Percentiles rank a stretch among this genome's conserved stretches.
phyloP scores from a whole-genome alignment of 164 flowering plant genomes.

The Piper betle region DNA sequence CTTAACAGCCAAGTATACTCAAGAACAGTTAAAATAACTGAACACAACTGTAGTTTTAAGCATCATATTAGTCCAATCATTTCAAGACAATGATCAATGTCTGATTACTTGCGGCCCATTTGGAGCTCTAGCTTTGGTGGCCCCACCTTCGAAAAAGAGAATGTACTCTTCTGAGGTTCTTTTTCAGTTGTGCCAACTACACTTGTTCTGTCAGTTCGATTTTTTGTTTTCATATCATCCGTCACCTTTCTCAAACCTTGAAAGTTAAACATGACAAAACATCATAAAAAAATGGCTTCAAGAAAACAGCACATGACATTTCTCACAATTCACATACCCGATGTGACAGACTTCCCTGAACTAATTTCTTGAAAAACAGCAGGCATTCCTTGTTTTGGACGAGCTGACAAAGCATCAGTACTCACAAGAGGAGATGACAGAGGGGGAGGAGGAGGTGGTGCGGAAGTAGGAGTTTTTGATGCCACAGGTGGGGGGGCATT shows the following conservation, averaged over 20 bases:
- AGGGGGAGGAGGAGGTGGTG: conserved; percentile 88
- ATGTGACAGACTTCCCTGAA: conserved; percentile 60
- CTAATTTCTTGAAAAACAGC: conserved; percentile 90
- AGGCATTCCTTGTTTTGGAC: conserved; percentile 75
- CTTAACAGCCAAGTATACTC: conserved; percentile 1
- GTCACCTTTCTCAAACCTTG: conserved; percentile 63
- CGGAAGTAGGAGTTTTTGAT: conserved; percentile 41
- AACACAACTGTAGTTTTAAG: neutral
- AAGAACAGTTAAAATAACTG: neutral
- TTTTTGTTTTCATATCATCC: conserved; percentile 85
- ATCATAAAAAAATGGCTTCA: conserved; percentile 1
- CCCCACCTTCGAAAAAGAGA: conserved; percentile 68
- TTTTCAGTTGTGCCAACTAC: conserved; percentile 45
- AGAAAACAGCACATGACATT: neutral
- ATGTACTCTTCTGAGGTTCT: conserved; percentile 31
- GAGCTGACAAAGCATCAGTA: conserved; percentile 53
- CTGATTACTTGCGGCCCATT: conserved; percentile 92
- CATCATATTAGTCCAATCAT: neutral
- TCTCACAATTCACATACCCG: conserved; percentile 30
- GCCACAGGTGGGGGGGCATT: conserved; percentile 18
- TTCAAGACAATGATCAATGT: neutral
- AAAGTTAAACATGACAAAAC: neutral
- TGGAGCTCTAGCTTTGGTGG: conserved; percentile 95
- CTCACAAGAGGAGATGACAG: conserved; percentile 64
- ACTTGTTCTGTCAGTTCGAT: conserved; percentile 70